Evolutionary conservation across 768 basidiomycete species (phyloP), one percentile per base, ranked within the genome.

Genomic region (Termitomyces sp.): DNA sequence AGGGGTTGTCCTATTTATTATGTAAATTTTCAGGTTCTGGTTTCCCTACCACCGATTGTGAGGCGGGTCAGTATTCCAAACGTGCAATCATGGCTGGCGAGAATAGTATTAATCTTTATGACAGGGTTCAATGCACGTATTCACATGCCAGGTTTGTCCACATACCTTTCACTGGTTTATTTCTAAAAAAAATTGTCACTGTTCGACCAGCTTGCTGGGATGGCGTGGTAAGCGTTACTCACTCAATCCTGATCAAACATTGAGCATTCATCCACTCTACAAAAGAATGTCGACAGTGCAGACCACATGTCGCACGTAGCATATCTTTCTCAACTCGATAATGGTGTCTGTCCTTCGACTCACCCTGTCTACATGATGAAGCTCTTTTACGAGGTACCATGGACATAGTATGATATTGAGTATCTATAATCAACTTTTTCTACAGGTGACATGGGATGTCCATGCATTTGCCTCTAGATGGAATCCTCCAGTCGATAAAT

Each of bases 1-100:
- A 8, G 3, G 6, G 6, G 5, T 46, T 9, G 7, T 29, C 17
- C 4, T 57, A 36, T 49, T 50, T 50, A 55, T 25, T 51, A 32
- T 60, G 53, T 59, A 55, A 40, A 46, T 36, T 14, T 47, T 36
- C 40, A 68, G 77, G 71, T 2, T 64, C 67, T n/a, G 78, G 78
- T 4, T 80, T 79, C 66, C 79, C 79, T 1, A 74, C 68, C 29
- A 79, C 78, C 2, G 72, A 79, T 60, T 80, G 78, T 59, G 77
- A 78, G 60, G 72, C 75, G 43, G 65, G 67, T 63, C 17, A 61
- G 54, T 57, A 56, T 20, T n/a, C 29, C 20, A 5, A 20, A 25
- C 0, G 25, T 8, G 25, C 4, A 32, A 5, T 51, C 3, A 36
- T 37, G 31, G 31, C 45, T 36, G 8, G 47, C n/a, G 25, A 10